Base-by-base conservation (phyloP, 441 rosid genomes). In the Gossypium gossypioides region DNA sequence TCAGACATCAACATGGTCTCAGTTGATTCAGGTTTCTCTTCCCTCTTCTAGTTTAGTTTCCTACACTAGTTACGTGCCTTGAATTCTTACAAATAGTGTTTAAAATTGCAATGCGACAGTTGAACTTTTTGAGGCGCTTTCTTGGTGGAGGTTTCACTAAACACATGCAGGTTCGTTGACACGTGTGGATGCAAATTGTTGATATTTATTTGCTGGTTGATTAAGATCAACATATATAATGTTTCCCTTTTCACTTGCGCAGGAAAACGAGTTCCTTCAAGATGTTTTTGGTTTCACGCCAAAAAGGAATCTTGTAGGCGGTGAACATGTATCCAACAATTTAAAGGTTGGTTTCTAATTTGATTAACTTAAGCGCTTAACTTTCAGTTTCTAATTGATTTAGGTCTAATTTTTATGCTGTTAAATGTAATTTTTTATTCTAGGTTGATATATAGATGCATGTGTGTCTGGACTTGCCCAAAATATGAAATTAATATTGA, bases 91-190 rank as follows among this genome's bases (percentile, higher is more conserved):
- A 66, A 55, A 18, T 16, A 51, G 15, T 12, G n/a, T 16, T 7
- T 72, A 32, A 50, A 9, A 34, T 55, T 71, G 63, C 0, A 3
- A 1, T 64, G 72, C 57, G 51, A 74, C 89, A 95, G 98, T 80
- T 90, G 58, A 91, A 91, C 85, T 96, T 77, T 76, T 59, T 92
- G 78, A 96, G 86, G 88, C 97, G 59, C 75, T 96, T 88, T 74
- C 92, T 95, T 72, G 99, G 95, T 4, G 85, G 98, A 54, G 99
- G 99, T 9, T 95, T 95, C 81, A 82, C 86, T 22, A 96, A 87
- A 82, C 99, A 96, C 86, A 88, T 96, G 93, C 97, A 86, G 97
- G 99, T 95, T 68, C 32, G 90, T 50, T 15, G 59, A 19, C 19
- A 18, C n/a, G 2, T 15, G n/a, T 25, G 1, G 13, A 27, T 68